Evolutionary conservation across 495 filamentous ascomycete genomes (phyloP), one percentile per base, ranked within the genome.

Genomic region (Rostrohypoxylon terebratum): DNA sequence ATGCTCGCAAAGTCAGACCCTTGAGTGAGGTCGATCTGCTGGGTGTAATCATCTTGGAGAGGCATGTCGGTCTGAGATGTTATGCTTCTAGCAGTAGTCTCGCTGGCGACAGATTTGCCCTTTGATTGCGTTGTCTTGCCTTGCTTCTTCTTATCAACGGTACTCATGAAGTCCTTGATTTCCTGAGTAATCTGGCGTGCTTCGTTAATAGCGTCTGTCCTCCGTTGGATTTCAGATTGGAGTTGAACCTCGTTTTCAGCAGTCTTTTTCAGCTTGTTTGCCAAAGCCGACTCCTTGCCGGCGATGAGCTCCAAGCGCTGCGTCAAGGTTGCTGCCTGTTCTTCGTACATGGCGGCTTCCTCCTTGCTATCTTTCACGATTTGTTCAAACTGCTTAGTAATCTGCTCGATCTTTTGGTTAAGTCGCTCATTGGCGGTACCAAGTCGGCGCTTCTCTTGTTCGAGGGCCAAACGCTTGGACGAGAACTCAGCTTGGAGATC

Each of bases 1-100:
- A 82, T 77, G 75, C 78, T 80, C 34, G 73, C 77, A 62, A 81
- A 83, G 50, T 83, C 80, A 20, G 80, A 80, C 20, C 81, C 81
- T 44, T 82, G 78, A 7, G 77, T 83, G 38, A 83, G 71, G 59
- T 83, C 74, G 34, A 83, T 74, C 48, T 83, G 81, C 38, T 77
- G 77, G 8, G 81, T 82, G 50, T 78, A 82, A 54, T 83, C 81
- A 18, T 83, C 83, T 47, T 80, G 80, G 31, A 78, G 66, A 11
- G 79, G 77, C 57, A 80, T 55, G 36, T 82, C 82, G 20, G 70
- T 75, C 38, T 71, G 68, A 51, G 75, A 76, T 44, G 68, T 76
- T 21, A 71, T 71, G 64, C 73, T 74, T 60, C 72, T 78, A 71
- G 76, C 76, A 38, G 76, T 75, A 20, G 63, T 63, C 71, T 78